phyloP scores from a whole-genome alignment of 23 red algal genomes.

The Gracilariopsis chorda region DNA sequence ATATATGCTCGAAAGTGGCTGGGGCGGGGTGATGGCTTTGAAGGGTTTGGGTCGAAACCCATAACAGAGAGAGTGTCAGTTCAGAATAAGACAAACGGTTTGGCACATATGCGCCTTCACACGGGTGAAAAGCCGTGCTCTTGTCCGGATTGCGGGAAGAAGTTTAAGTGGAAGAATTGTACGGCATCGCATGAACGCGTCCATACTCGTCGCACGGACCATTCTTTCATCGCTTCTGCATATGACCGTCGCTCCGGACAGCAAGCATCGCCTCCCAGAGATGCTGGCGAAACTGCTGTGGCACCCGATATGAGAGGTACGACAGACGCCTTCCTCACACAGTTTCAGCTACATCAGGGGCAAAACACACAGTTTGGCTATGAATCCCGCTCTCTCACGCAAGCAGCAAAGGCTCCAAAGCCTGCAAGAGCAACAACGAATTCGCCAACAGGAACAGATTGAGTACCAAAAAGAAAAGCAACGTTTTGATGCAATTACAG shows the following conservation, averaged over 20 bases:
- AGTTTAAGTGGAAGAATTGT: conserved; percentile 84
- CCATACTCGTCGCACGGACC: conserved; percentile 37
- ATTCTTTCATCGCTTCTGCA: conserved; percentile 46
- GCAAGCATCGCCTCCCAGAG: background rate
- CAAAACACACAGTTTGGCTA: background rate
- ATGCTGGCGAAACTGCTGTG: background rate
- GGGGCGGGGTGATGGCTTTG: no score
- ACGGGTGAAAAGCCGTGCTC: conserved; percentile 90
- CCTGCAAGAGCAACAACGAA: conserved; percentile 22
- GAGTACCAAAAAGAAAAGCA: conserved; percentile 2
- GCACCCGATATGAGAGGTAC: background rate
- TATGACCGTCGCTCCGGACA: background rate
- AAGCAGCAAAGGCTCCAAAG: conserved; percentile 33
- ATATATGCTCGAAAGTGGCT: no score
- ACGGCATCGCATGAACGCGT: conserved; percentile 57
- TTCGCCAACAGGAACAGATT: background rate
- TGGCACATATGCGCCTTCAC: conserved; percentile 85
- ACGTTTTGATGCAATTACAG: background rate
- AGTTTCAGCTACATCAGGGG: background rate
- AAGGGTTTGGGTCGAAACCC: no score
- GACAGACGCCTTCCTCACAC: background rate
- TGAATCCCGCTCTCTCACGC: background rate
- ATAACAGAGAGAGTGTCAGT: no score
- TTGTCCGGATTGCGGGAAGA: conserved; percentile 72
- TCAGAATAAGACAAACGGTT: conserved; percentile 72